phyloP scores from a whole-genome alignment of 108 stramenopile species.

The Cyclotella baltica region DNA sequence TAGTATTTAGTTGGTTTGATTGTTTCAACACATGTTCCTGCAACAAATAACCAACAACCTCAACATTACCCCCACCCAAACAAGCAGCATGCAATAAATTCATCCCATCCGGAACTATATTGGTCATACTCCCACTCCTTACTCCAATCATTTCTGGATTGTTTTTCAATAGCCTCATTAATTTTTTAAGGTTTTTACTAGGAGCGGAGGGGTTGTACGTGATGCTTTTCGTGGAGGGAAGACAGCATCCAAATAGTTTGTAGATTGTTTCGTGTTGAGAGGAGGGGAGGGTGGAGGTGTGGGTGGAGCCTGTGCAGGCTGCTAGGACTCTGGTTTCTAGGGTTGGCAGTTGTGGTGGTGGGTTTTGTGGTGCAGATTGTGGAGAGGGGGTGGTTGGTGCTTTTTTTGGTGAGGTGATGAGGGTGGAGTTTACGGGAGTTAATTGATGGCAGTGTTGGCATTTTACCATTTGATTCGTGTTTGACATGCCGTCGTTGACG shows the following conservation, averaged over 20 bases:
- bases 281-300: not conserved
- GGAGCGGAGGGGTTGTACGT: not conserved
- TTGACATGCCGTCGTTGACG: conserved; percentile 8
- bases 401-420: too few relatives aligned
- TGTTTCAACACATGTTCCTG: conserved; percentile 17
- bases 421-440: too few relatives aligned
- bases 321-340: not conserved
- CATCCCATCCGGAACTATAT: conserved; percentile 74
- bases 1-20: not conserved
- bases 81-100: conserved; percentile 80
- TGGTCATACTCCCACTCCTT: conserved; percentile 59
- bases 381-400: too few relatives aligned
- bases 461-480: not conserved
- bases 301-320: not conserved
- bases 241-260: not conserved
- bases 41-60: conserved; percentile 42
- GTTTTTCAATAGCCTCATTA: conserved; percentile 45
- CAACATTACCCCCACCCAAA: conserved; percentile 39
- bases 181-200: conserved; percentile 44
- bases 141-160: conserved; percentile 41
- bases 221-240: not conserved
- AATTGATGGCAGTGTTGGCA: conserved; percentile 32
- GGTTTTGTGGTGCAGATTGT: too few relatives aligned
- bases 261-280: not conserved
- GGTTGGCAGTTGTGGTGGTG: not conserved